Evolutionary conservation across 2,329 filamentous ascomycete genomes (phyloP).

Genomic region (Tolypocladium paradoxum): DNA sequence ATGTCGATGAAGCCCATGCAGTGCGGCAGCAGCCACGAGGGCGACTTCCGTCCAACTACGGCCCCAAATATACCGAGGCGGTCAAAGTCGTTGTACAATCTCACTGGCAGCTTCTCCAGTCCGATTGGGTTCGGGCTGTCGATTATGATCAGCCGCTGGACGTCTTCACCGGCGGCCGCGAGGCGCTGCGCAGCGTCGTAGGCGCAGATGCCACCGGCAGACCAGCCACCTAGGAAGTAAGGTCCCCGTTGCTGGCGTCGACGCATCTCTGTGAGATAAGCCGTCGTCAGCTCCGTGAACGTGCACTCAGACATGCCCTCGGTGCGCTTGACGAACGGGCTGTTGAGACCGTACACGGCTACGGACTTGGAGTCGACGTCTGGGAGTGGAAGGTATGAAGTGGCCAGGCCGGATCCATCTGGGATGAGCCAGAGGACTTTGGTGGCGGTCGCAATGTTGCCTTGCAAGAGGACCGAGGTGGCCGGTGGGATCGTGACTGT

Average conservation of each 20-base stretch:
- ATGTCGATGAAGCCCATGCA: slow-evolving; percentile 59
- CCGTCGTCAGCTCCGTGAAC: not conserved
- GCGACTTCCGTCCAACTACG: slow-evolving; percentile 47
- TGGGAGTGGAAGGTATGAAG: slow-evolving; percentile 12
- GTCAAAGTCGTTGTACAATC: slow-evolving; percentile 62
- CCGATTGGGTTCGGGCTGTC: slow-evolving; percentile 57
- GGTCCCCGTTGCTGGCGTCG: slow-evolving; percentile 3
- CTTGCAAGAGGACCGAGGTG: slow-evolving; percentile 11
- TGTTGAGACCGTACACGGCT: slow-evolving; percentile 2
- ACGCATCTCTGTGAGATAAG: slow-evolving; percentile 4
- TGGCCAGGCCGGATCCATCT: slow-evolving; percentile 18
- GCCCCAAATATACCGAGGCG: slow-evolving; percentile 60
- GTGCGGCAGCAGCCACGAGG: slow-evolving; percentile 64
- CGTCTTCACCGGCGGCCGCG: slow-evolving; percentile 41
- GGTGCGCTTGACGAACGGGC: slow-evolving; percentile 2
- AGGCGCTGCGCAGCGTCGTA: slow-evolving; percentile 56
- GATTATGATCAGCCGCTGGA: slow-evolving; percentile 52
- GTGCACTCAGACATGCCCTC: not conserved
- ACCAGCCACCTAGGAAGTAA: slow-evolving; percentile 53
- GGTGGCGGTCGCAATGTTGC: slow-evolving; percentile 4
- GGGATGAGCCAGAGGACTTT: slow-evolving; percentile 15
- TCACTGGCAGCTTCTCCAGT: slow-evolving; percentile 52
- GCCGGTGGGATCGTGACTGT: slow-evolving; percentile 4
- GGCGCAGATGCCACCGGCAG: slow-evolving; percentile 63
- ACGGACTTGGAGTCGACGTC: not conserved